Evolutionary conservation across 2,329 filamentous ascomycete species (phyloP).

Genomic region (Fusarium neocosmosporiellum): DNA sequence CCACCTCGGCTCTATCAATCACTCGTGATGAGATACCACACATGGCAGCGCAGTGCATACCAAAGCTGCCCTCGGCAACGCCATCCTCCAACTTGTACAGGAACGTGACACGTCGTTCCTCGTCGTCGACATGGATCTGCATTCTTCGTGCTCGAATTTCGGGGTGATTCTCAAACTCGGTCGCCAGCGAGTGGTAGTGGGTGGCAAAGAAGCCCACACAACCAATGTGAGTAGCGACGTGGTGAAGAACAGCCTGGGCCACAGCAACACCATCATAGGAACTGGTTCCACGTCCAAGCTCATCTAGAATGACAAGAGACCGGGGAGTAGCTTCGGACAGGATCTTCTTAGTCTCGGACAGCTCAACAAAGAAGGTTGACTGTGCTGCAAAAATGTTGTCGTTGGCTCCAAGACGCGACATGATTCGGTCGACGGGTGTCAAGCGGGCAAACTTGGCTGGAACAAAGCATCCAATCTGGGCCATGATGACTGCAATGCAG

Average conservation of each 20-base stretch:
- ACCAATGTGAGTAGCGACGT: conserved; percentile 91
- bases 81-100: conserved; percentile 93
- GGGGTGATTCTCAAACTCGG: conserved; percentile 89
- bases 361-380: conserved; percentile 97
- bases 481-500: conserved; percentile 96
- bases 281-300: conserved; percentile 92
- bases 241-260: conserved; percentile 96
- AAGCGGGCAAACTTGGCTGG: conserved; percentile 84
- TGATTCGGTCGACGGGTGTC: conserved; percentile 95
- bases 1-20: conserved; percentile 87
- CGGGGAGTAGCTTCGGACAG: conserved; percentile 92
- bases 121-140: conserved; percentile 93
- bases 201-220: conserved; percentile 97
- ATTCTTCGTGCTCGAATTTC: conserved; percentile 89
- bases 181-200: conserved; percentile 93
- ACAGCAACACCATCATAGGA: conserved; percentile 98
- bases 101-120: conserved; percentile 89
- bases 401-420: conserved; percentile 96
- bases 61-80: conserved; percentile 95
- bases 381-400: conserved; percentile 99
- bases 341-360: conserved; percentile 98
- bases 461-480: conserved; percentile 93
- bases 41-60: conserved; percentile 99
- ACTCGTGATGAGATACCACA: conserved; percentile 89
- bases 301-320: conserved; percentile 95